Percentiles rank a stretch among this genome's conserved stretches.
Evolutionary conservation across 1,284 basidiomycete species (phyloP).

Genomic region (Butyriboletus appendiculatus): DNA sequence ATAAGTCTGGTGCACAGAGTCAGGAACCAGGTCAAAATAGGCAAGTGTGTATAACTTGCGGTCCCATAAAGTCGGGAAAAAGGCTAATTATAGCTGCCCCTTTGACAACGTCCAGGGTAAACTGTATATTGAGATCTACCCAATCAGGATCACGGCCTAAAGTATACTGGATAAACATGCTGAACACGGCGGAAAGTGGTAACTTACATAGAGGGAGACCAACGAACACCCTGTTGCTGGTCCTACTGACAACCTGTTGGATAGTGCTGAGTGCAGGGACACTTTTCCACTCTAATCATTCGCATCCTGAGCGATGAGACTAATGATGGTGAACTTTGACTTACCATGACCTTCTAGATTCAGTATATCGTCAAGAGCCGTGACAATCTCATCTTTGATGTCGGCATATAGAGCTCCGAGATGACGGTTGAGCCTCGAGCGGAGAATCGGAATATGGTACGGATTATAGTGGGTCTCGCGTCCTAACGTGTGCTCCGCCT

Average conservation of each 20-base stretch:
- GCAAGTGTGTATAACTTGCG: slow-evolving; percentile 29
- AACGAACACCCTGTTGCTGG: slow-evolving; percentile 42
- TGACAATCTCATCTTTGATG: slow-evolving; percentile 36
- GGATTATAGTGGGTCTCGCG: slow-evolving; percentile 21
- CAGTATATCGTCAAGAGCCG: slow-evolving; percentile 31
- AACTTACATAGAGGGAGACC: slow-evolving; percentile 42
- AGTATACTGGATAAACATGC: not conserved
- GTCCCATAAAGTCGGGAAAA: slow-evolving; percentile 41
- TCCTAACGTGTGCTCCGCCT: slow-evolving; percentile 23
- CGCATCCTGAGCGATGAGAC: not conserved
- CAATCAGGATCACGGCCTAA: slow-evolving; percentile 43
- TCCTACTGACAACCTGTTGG: slow-evolving; percentile 33
- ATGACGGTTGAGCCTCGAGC: slow-evolving; percentile 35
- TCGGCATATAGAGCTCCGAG: slow-evolving; percentile 27
- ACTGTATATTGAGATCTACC: slow-evolving; percentile 35
- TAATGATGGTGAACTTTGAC: not conserved
- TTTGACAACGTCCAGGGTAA: slow-evolving; percentile 37
- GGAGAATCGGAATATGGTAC: slow-evolving; percentile 31
- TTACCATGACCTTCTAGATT: slow-evolving; percentile 21
- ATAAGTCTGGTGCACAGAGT: slow-evolving; percentile 3
- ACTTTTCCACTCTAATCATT: slow-evolving; percentile 32
- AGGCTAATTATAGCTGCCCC: slow-evolving; percentile 31
- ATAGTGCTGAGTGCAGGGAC: slow-evolving; percentile 20
- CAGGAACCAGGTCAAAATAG: not conserved
- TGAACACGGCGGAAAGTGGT: not conserved